These are phyloP conservation scores for Phytophthora podocarpi DNA, from an alignment of 352 stramenopile species.

Conservation along the genomic window DNA sequence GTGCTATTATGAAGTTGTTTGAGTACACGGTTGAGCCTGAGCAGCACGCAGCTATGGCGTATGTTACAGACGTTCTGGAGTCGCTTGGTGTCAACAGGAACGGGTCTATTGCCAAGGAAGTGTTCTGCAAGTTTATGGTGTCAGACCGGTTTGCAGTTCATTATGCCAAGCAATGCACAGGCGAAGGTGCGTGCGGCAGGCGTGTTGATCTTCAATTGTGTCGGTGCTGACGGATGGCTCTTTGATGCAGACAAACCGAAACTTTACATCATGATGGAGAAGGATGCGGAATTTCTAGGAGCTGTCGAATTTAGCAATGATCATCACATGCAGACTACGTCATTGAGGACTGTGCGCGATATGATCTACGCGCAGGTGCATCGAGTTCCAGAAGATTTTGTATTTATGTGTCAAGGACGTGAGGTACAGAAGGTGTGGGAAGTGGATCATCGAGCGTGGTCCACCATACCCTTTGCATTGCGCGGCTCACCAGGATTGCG, in stretches of 20 bases:
- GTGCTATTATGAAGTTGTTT: constrained; percentile 69
- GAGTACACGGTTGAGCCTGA: constrained; percentile 53
- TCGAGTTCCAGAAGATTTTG: constrained; percentile 47
- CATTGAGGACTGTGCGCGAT: constrained; percentile 52
- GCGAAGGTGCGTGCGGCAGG: constrained; percentile 35
- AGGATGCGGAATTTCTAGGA: constrained; percentile 62
- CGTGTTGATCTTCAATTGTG: background rate
- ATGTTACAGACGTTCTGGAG: constrained; percentile 46
- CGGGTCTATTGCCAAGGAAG: constrained; percentile 37
- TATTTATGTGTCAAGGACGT: constrained; percentile 59
- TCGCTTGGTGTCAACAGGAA: constrained; percentile 31
- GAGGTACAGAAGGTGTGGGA: constrained; percentile 61
- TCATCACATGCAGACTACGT: constrained; percentile 55
- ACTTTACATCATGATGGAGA: constrained; percentile 68
- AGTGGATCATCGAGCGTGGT: constrained; percentile 57
- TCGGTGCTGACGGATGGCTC: background rate
- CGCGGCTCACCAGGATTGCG: constrained; percentile 57
- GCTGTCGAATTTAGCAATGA: constrained; percentile 61
- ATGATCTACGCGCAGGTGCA: constrained; percentile 51
- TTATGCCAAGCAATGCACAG: constrained; percentile 70
- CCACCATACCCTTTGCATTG: constrained; percentile 63
- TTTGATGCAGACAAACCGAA: constrained; percentile 51
- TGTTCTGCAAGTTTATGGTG: constrained; percentile 60
- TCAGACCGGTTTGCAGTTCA: constrained; percentile 56
- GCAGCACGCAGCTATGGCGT: constrained; percentile 43